phyloP scores from a whole-genome alignment of 352 stramenopile genomes.

The Globisporangium nagaii region DNA sequence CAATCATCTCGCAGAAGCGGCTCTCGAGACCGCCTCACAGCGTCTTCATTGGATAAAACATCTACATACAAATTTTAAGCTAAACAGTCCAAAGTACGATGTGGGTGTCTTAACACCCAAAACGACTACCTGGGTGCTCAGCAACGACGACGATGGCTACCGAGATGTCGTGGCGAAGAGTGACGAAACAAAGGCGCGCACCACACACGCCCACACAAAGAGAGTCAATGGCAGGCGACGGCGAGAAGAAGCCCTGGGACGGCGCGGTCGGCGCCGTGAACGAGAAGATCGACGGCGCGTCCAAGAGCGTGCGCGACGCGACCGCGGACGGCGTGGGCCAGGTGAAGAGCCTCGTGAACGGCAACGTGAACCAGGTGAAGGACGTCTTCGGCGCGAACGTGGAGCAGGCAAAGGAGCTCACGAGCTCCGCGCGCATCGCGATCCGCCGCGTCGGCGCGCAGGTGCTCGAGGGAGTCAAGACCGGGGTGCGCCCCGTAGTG shows the following conservation, averaged over 20 bases:
- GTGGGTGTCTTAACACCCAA: no score
- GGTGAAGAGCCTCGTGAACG: slow-evolving; percentile 31
- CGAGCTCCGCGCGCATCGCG: slow-evolving; percentile 43
- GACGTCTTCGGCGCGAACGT: slow-evolving; percentile 32
- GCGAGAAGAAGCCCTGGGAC: slow-evolving; percentile 66
- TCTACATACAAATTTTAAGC: no score
- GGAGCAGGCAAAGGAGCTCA: slow-evolving; percentile 58
- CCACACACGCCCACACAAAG: no score
- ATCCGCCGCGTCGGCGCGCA: slow-evolving; percentile 31
- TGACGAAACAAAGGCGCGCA: no score
- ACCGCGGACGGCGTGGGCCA: slow-evolving; percentile 30
- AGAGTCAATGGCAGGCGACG: slow-evolving; percentile 16
- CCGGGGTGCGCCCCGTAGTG: slow-evolving; percentile 38
- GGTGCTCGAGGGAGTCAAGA: slow-evolving; percentile 32
- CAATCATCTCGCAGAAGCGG: no score
- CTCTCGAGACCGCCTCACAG: no score
- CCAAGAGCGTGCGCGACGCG: slow-evolving; percentile 40
- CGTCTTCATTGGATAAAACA: no score
- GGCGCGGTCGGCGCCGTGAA: slow-evolving; percentile 28
- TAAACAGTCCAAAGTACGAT: no score
- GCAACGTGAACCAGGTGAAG: slow-evolving; percentile 39
- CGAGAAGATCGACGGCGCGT: slow-evolving; percentile 44
- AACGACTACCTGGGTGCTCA: no score
- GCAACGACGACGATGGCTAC: no score
- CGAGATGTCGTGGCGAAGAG: no score